Conservation (phyloP, 2,329 filamentous ascomycete genomes). For the Macrophomina pseudophaseolina region DNA sequence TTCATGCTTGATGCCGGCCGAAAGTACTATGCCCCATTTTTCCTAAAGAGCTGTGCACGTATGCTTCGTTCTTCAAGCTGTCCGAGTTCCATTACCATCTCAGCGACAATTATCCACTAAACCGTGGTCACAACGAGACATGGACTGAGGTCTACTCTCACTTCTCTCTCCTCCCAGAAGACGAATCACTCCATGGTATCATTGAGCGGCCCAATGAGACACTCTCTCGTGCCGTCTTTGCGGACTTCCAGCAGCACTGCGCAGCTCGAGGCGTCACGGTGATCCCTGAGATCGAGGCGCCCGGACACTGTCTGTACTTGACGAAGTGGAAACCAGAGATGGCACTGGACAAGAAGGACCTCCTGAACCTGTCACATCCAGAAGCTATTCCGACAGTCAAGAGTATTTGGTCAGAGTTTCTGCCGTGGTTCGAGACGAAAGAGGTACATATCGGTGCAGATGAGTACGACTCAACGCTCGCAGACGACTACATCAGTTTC, state of each 20-base stretch:
- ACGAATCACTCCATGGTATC: conserved; percentile 40
- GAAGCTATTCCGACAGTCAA: conserved; percentile 44
- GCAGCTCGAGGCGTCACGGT: conserved; percentile 43
- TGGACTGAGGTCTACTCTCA: conserved; percentile 54
- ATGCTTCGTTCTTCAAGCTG: conserved; percentile 55
- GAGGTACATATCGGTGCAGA: conserved; percentile 46
- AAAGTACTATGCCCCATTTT: conserved; percentile 50
- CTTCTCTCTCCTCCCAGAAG: conserved; percentile 49
- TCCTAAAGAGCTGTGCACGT: conserved; percentile 52
- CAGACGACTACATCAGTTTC: conserved; percentile 45
- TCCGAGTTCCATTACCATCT: conserved; percentile 58
- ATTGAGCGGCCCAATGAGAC: conserved; percentile 44
- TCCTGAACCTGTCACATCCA: conserved; percentile 43
- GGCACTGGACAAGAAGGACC: conserved; percentile 42
- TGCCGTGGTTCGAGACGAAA: conserved; percentile 46
- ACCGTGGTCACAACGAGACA: conserved; percentile 53
- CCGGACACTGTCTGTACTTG: conserved; percentile 43
- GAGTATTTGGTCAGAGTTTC: conserved; percentile 43
- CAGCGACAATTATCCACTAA: conserved; percentile 57
- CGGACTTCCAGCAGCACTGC: conserved; percentile 43
- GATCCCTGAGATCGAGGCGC: conserved; percentile 45
- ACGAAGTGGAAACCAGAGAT: conserved; percentile 48
- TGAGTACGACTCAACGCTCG: conserved; percentile 43
- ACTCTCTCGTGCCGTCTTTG: conserved; percentile 40
- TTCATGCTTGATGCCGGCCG: conserved; percentile 53